Evolutionary conservation across 345 rosid genomes (phyloP).

Genomic region (Nephelium lappaceum): DNA sequence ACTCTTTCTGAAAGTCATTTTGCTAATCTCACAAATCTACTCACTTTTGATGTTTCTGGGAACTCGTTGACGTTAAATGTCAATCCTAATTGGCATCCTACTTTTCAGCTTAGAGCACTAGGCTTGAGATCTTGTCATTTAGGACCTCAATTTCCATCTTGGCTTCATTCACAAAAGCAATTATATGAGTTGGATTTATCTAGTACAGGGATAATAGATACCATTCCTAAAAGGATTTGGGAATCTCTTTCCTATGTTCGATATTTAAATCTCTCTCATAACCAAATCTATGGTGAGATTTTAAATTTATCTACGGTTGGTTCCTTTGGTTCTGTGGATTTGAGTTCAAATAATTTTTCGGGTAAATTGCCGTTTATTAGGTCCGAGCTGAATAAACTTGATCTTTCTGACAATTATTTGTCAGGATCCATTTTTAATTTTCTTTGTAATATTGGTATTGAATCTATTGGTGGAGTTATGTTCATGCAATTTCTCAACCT

Average conservation of each 20-base stretch:
- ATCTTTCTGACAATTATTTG: not conserved
- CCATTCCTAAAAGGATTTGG: slow-evolving; percentile 35
- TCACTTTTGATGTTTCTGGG: slow-evolving; percentile 13
- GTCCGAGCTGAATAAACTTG: not conserved
- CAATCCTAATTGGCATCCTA: slow-evolving; percentile 28
- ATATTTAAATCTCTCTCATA: slow-evolving; percentile 33
- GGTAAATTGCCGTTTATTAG: slow-evolving; percentile 22
- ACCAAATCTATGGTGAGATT: slow-evolving; percentile 28
- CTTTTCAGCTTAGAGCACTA: slow-evolving; percentile 26
- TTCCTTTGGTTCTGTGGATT: slow-evolving; percentile 14
- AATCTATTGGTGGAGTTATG: not conserved
- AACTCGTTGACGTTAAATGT: slow-evolving; percentile 25
- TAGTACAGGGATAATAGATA: slow-evolving; percentile 25
- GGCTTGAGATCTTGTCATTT: slow-evolving; percentile 21
- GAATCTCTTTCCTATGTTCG: not conserved
- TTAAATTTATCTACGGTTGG: slow-evolving; percentile 8
- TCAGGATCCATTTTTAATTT: slow-evolving; percentile 5
- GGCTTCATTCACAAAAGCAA: slow-evolving; percentile 27
- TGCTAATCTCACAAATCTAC: slow-evolving; percentile 28
- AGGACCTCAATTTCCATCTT: slow-evolving; percentile 37
- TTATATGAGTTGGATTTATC: slow-evolving; percentile 27
- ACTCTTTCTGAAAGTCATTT: slow-evolving; percentile 27
- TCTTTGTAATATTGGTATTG: slow-evolving; percentile 26
- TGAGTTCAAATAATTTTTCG: slow-evolving; percentile 21
- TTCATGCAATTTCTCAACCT: no score